Base-by-base conservation (phyloP, 2,329 filamentous ascomycete species). In the Colletotrichum viniferum region DNA sequence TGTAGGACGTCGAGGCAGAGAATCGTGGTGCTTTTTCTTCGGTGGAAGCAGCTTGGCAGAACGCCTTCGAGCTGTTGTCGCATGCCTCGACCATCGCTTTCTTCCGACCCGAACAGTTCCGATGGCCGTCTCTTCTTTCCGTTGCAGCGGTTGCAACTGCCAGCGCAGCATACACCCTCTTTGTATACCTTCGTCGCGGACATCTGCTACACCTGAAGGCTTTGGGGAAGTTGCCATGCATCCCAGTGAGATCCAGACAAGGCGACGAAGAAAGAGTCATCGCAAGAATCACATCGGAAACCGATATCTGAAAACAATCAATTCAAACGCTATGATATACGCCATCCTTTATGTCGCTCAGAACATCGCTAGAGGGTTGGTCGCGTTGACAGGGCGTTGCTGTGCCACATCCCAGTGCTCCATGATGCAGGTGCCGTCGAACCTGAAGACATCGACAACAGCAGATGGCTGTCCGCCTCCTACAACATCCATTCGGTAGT, bases 21-120 rank as follows among this genome's bases (percentile, higher is more conserved):
- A 81, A 86, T 52, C 90, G 94, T n/a, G 94, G 93, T 1, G 85
- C 88, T 0, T 96, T 96, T 78, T 95, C 93, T 0, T 86, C 92
- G 0, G 88, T 91, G 9, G 94, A 96, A 81, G 89, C 92, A 10
- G 88, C 91, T 0, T 87, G 92, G 52, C 94, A 96, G 81, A 95
- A 92, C 76, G 78, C 90, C 1, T 95, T 95, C 76, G 94, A 96
- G 81, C 87, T 95, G 63, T 82, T 92, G 2, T 92, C 93, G 0
- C 95, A 91, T 79, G 87, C 87, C 0, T 88, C 89, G 1, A 96
- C 94, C 0, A 91, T 95, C 74, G 80, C 92, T 5, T 95, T 92
- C 76, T 87, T 90, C 1, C 84, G 85, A 0, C 93, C 94, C 0
- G 87, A 89, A 5, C 88, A 94, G 78, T 96, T 96, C 81, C 86